Evolutionary conservation across 768 basidiomycete genomes (phyloP).

Genomic region (Mrakia blollopis): DNA sequence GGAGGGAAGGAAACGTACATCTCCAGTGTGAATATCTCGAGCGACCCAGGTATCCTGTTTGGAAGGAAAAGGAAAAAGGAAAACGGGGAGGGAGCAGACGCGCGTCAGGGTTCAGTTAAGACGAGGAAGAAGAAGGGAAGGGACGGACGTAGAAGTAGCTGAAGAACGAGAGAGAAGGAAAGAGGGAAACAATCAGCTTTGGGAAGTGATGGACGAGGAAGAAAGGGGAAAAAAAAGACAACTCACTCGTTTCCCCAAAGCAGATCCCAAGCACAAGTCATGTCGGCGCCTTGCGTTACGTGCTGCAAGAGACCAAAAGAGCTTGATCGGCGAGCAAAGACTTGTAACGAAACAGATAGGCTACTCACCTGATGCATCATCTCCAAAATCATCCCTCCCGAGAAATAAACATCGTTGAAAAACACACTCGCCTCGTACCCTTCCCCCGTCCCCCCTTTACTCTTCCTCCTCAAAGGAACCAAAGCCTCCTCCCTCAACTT

Average conservation of each 20-base stretch:
- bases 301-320: conserved; percentile 36
- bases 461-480: conserved; percentile 39
- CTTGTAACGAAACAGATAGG: not conserved
- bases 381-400: conserved; percentile 41
- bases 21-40: conserved; percentile 42
- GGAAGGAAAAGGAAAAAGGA: not conserved
- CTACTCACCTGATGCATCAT: conserved; percentile 36
- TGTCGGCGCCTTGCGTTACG: conserved; percentile 41
- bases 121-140: not conserved
- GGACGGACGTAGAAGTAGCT: conserved; percentile 37
- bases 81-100: not conserved
- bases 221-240: too few species aligned
- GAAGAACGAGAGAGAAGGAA: not conserved
- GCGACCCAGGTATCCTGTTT: conserved; percentile 44
- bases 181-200: too few species aligned
- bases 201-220: not conserved
- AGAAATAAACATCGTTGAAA: conserved; percentile 45
- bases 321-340: not conserved
- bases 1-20: conserved; percentile 37
- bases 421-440: conserved; percentile 35
- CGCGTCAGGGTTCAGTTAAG: not conserved
- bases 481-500: conserved; percentile 43
- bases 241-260: conserved; percentile 30
- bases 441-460: not conserved
- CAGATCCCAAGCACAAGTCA: conserved; percentile 46